Conservation (phyloP, 805 yeast species). For the Ogataea methanolica region DNA sequence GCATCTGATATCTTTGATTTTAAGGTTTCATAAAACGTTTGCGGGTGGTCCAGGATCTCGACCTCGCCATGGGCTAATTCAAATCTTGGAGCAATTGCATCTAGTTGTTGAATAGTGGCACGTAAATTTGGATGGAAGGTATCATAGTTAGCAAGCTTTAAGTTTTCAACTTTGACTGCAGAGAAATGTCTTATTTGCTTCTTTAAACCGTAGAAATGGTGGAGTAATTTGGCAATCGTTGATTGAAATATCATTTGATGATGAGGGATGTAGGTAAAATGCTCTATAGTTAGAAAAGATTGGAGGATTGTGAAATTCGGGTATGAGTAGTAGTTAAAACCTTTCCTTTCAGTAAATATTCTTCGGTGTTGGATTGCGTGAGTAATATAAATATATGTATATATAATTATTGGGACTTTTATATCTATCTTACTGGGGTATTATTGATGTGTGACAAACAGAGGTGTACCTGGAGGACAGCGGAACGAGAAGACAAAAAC, state of each 20-base stretch:
- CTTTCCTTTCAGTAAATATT: too few relatives aligned
- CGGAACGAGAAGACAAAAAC: too few relatives aligned
- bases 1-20: slow-evolving; percentile 62
- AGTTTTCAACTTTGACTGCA: slow-evolving; percentile 24
- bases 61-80: slow-evolving; percentile 52
- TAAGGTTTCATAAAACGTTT: slow-evolving; percentile 62
- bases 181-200: slow-evolving; percentile 19
- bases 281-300: neutral
- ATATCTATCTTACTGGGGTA: too few relatives aligned
- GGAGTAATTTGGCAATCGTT: slow-evolving; percentile 11
- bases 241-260: slow-evolving; percentile 9
- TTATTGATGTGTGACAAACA: too few relatives aligned
- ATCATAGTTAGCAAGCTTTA: slow-evolving; percentile 18
- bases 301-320: neutral
- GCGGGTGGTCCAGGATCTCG: slow-evolving; percentile 60
- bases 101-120: slow-evolving; percentile 43
- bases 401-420: too few relatives aligned
- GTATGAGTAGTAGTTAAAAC: too few relatives aligned
- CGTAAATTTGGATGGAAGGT: slow-evolving; percentile 25
- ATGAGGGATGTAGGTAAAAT: neutral
- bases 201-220: slow-evolving; percentile 12
- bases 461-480: too few relatives aligned
- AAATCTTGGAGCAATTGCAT: slow-evolving; percentile 65
- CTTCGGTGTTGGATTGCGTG: too few relatives aligned
- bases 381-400: too few relatives aligned